Percentiles rank a stretch among this genome's conserved stretches.
Evolutionary conservation across 176 grass and related monocot genomes (phyloP).

Genomic region (Saccharum officinarum): DNA sequence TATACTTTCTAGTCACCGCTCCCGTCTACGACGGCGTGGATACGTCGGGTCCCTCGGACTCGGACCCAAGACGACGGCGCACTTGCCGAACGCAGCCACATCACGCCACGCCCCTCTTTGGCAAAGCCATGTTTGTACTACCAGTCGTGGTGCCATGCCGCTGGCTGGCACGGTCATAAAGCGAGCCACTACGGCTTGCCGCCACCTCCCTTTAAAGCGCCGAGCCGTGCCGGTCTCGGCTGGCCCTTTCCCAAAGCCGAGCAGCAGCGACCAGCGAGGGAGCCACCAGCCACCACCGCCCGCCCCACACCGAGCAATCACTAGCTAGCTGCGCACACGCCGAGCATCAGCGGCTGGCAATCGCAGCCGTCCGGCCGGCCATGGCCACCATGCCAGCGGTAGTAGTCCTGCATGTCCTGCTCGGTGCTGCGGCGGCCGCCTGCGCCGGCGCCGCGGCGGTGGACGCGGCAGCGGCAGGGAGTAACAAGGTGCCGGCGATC

Average conservation of each 20-base stretch:
- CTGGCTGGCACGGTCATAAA: constrained; percentile 27
- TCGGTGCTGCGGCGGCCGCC: neutral
- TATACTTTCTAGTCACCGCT: too few species aligned
- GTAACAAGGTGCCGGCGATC: constrained; percentile 40
- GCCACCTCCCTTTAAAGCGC: constrained; percentile 43
- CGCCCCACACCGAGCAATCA: neutral
- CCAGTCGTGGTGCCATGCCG: constrained; percentile 23
- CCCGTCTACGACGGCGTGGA: neutral
- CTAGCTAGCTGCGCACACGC: neutral
- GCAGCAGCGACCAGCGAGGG: neutral
- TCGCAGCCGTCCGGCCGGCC: neutral
- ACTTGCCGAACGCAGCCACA: neutral
- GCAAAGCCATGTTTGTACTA: constrained; percentile 28
- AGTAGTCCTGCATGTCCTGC: neutral
- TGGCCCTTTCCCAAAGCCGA: constrained; percentile 48
- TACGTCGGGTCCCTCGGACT: neutral
- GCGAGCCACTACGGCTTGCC: constrained; percentile 31
- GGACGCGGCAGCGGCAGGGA: neutral
- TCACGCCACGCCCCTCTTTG: constrained; percentile 6
- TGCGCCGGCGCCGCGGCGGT: neutral
- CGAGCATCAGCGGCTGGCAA: neutral
- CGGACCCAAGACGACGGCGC: neutral
- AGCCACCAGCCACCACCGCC: neutral
- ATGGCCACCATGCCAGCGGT: constrained; percentile 19
- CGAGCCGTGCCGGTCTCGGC: neutral